Evolutionary conservation across 441 rosid species (phyloP).

Genomic region (Populus hybrid): DNA sequence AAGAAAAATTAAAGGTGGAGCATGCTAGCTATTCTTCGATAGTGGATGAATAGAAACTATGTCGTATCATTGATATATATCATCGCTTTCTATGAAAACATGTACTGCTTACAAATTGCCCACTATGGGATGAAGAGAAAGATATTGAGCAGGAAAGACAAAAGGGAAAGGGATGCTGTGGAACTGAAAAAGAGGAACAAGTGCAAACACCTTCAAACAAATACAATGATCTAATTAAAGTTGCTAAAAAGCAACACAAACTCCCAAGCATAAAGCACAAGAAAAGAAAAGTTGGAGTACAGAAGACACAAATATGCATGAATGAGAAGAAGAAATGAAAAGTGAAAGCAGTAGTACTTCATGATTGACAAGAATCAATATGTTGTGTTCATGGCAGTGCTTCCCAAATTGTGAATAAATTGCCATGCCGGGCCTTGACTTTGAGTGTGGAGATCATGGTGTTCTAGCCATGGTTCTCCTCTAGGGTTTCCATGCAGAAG

Average conservation of each 20-base stretch:
- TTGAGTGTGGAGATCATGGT: neutral
- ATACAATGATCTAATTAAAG: slow-evolving; percentile 32
- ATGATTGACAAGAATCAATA: slow-evolving; percentile 1
- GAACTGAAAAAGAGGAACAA: slow-evolving; percentile 23
- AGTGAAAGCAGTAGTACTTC: slow-evolving; percentile 18
- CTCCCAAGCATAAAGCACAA: slow-evolving; percentile 46
- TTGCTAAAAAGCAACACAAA: slow-evolving; percentile 35
- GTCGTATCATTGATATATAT: neutral
- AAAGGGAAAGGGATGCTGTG: slow-evolving; percentile 22
- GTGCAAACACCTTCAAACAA: slow-evolving; percentile 56
- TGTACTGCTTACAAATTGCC: neutral
- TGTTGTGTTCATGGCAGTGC: neutral
- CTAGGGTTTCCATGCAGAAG: slow-evolving; percentile 81
- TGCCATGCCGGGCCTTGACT: slow-evolving; percentile 8
- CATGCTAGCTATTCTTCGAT: neutral
- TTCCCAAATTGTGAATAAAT: slow-evolving; percentile 14
- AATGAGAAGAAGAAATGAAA: neutral
- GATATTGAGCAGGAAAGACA: slow-evolving; percentile 28
- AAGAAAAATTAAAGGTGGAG: neutral
- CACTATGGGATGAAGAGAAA: slow-evolving; percentile 26
- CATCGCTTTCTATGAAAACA: neutral
- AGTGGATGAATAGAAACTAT: neutral
- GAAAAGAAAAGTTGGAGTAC: neutral
- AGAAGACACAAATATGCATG: neutral
- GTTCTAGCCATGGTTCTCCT: neutral